Conservation (phyloP, 2,329 filamentous ascomycete genomes). For the Aspergillus aculeatus region DNA sequence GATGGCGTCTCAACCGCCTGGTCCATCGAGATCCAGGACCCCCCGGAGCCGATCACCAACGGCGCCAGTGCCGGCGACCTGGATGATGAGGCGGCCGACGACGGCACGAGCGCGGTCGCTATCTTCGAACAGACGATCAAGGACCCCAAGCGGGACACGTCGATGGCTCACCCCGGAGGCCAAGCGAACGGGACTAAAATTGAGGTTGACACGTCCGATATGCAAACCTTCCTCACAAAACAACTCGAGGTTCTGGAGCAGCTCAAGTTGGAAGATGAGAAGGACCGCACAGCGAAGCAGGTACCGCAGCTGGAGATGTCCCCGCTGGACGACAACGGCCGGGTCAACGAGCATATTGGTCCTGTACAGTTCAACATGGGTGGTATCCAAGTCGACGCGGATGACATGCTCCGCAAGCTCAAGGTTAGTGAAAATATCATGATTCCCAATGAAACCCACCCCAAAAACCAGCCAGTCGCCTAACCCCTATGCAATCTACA, state of each 20-base stretch:
- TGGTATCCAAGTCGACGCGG: conserved; percentile 91
- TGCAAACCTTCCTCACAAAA: conserved; percentile 72
- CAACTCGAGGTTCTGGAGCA: conserved; percentile 76
- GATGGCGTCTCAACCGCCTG: conserved; percentile 82
- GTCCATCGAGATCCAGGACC: conserved; percentile 75
- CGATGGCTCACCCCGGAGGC: conserved; percentile 53
- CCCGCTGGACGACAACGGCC: conserved; percentile 40
- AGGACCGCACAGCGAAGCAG: conserved; percentile 37
- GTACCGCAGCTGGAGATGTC: conserved; percentile 37
- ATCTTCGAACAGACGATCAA: conserved; percentile 78
- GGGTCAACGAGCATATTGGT: conserved; percentile 76
- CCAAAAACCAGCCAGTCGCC: too few species aligned
- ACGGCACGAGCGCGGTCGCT: conserved; percentile 62
- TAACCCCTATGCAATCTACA: conserved; percentile 18
- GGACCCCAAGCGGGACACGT: conserved; percentile 66
- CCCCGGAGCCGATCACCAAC: conserved; percentile 32
- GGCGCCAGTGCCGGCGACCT: conserved; percentile 25
- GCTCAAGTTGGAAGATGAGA: conserved; percentile 56
- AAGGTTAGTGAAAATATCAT: conserved; percentile 59
- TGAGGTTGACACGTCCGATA: conserved; percentile 68
- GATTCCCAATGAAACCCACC: neutral
- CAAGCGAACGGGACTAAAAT: conserved; percentile 42
- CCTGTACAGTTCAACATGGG: conserved; percentile 98
- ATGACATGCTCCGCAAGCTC: conserved; percentile 84
- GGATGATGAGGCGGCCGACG: conserved; percentile 25